Evolutionary conservation across 169 alveolate species (phyloP), one percentile per base, ranked within the genome.

Genomic region (Fabrea salina): DNA sequence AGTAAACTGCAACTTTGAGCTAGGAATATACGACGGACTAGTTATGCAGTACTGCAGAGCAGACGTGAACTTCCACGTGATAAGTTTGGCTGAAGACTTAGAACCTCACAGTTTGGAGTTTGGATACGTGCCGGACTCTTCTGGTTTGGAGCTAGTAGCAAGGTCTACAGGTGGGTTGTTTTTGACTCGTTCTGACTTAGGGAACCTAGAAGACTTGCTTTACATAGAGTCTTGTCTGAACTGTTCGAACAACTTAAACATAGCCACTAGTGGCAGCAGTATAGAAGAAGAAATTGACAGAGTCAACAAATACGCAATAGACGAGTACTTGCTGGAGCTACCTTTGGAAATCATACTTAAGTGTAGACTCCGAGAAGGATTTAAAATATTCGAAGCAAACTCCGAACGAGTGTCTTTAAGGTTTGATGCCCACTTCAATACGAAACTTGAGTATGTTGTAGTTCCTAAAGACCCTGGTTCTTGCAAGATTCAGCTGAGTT

Each of bases 1-100:
- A 3, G 54, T 41, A 4, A 39, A 64, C 11, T 22, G 33, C 16
- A 22, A 37, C 30, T 19, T 64, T 6, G 37, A 35, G 16, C 41
- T 56, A 37, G 75, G 47, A 19, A 64, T 64, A 39, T 64, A 64
- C 41, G 75, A 64, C n/a, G 49, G 75, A 22, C 54, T 64, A 19
- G 57, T 64, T 35, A 41, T 64, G 54, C 75, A 64, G 54, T 64
- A 64, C 30, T 64, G 75, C 39, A 19, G 47, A 4, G 37, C 27
- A 39, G 75, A 64, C 16, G 75, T 64, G 16, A 30, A 51, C 16
- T 41, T 64, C n/a, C 35, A 37, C 5, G 54, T 64, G 19, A 64
- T 64, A 6, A 40, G 27, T 40, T 13, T 64, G 50, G 35, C 47
- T 40, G 37, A 39, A 19, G 25, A 32, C 19, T 19, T 51, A 22